Base-by-base conservation (phyloP, 768 basidiomycete genomes). In the Tulasnella sp. region DNA sequence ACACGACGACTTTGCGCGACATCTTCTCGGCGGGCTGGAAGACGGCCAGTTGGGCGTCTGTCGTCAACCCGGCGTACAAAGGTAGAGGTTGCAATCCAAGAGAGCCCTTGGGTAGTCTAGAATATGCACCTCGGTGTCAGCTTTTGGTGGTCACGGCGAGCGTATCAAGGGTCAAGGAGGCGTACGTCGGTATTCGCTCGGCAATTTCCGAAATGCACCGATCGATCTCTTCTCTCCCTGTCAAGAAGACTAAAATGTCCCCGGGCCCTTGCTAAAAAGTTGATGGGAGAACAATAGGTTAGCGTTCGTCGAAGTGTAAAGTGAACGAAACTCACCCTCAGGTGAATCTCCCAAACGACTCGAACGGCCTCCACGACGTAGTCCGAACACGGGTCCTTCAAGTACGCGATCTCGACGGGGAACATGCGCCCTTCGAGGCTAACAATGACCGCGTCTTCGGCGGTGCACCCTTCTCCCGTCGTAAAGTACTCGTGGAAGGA, bases 171-270 rank as follows among this genome's bases (percentile, higher is more conserved):
- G 5, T 12, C 6, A 9, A 64, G 14, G 14, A 67, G 42, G 79
- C 83, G 67, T 76, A 91, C 94, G 86, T 87, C 67, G 90, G 88
- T 32, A 93, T 77, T 72, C 92, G 83, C 76, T 97, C 94, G 0
- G 90, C 81, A 12, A 98, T 81, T 72, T 87, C 88, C 74, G 95
- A 90, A 22, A 95, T 79, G 74, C 91, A 95, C 52, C 87, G 84
- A 44, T 98, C 95, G 64, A 99, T 99, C 77, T 99, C 97, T 79
- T 99, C 97, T 39, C 96, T 83, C 8, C 97, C 97, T 0, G 97
- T 96, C 70, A 99, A 79, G 78, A 99, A 99, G 0, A 98, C 88
- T 29, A 99, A 84, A 62, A 99, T 87, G 81, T 99, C 97, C 0
- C 97, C 97, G 7, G 85, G 79, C 7, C 85, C 87, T 82, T 91